Evolutionary conservation across 2,329 filamentous ascomycete species (phyloP).

Genomic region (Domatiomyces globalis): DNA sequence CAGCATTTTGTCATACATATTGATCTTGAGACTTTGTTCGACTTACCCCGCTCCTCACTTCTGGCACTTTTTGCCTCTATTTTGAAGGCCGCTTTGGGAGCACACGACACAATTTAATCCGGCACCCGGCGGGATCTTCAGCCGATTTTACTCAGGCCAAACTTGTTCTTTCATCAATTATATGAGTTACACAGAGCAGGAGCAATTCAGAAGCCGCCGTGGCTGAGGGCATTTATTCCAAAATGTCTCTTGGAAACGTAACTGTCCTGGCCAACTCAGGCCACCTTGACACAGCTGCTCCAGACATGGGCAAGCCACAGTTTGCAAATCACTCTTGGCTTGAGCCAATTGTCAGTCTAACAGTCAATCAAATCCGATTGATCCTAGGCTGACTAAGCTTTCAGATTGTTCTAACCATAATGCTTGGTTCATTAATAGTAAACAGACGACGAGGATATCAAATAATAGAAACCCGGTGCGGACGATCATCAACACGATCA

Average conservation of each 20-base stretch:
- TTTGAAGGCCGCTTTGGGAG: too few relatives aligned
- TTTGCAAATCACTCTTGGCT: constrained; percentile 24
- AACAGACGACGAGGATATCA: constrained; percentile 34
- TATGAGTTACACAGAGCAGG: neutral
- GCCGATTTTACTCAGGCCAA: too few relatives aligned
- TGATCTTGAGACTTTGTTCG: too few relatives aligned
- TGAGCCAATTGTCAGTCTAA: constrained; percentile 23
- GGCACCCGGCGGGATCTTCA: too few relatives aligned
- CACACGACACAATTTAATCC: too few relatives aligned
- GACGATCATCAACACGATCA: constrained; percentile 13
- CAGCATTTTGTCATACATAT: too few relatives aligned
- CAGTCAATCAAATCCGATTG: neutral
- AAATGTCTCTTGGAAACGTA: neutral
- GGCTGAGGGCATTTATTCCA: neutral
- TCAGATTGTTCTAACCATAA: constrained; percentile 39
- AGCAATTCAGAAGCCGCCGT: neutral
- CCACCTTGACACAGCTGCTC: neutral
- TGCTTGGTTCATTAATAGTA: constrained; percentile 35
- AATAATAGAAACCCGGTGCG: constrained; percentile 24
- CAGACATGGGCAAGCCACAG: constrained; percentile 25
- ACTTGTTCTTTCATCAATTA: neutral
- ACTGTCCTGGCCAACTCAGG: neutral
- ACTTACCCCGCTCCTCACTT: too few relatives aligned
- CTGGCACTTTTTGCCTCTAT: too few relatives aligned
- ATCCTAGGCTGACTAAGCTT: neutral